Percentiles rank a stretch among this genome's conserved stretches.
Conservation (phyloP, 1,284 basidiomycete genomes). For the Malassezia psittaci region DNA sequence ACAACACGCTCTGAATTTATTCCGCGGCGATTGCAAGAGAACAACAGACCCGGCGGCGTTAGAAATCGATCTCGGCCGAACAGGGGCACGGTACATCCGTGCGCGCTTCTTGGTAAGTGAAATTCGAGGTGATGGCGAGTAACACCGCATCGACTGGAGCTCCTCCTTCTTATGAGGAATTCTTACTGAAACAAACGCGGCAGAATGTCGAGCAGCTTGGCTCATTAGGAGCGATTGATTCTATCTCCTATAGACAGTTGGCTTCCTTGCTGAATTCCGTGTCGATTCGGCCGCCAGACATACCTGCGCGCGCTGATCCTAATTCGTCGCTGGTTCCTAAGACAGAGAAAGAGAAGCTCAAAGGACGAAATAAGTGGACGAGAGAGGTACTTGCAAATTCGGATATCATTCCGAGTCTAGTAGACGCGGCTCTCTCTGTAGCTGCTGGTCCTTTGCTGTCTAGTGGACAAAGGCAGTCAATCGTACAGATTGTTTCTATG, state of each 20-base stretch:
- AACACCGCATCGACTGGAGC: not conserved
- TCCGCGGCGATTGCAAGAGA: no score
- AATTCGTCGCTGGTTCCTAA: not conserved
- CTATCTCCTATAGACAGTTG: slow-evolving; percentile 10
- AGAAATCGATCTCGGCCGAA: not conserved
- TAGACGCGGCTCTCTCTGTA: slow-evolving; percentile 22
- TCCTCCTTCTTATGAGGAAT: slow-evolving; percentile 8
- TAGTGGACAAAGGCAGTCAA: slow-evolving; percentile 17
- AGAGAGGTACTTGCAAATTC: slow-evolving; percentile 21
- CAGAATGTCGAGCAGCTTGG: slow-evolving; percentile 13
- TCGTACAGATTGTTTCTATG: slow-evolving; percentile 20
- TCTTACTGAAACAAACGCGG: slow-evolving; percentile 9
- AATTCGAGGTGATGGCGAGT: not conserved
- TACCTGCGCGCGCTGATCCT: not conserved
- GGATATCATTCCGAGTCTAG: slow-evolving; percentile 21
- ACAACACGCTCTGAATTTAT: no score
- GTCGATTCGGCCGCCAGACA: not conserved
- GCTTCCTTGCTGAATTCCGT: slow-evolving; percentile 1
- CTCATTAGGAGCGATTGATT: slow-evolving; percentile 6
- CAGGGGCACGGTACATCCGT: not conserved
- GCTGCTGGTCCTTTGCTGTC: slow-evolving; percentile 22
- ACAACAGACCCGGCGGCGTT: no score
- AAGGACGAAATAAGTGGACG: slow-evolving; percentile 21
- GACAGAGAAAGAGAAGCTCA: slow-evolving; percentile 13
- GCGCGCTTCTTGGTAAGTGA: no score